These are phyloP conservation scores for Fusarium sp. DNA, from an alignment of 2,329 filamentous ascomycete species.

Conservation along the genomic window DNA sequence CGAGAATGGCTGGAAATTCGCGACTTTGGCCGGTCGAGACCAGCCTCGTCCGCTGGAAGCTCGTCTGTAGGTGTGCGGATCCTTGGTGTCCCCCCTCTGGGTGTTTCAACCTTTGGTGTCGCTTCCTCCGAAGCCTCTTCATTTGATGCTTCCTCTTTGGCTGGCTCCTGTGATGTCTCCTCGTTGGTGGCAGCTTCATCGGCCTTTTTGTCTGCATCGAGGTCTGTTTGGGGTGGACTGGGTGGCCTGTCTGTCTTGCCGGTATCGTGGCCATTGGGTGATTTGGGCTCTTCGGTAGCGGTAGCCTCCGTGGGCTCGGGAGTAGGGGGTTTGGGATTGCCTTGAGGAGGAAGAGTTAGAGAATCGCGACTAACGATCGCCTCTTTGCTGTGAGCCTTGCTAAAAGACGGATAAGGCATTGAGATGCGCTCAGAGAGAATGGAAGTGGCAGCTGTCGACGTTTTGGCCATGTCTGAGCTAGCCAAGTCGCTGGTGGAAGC, in stretches of 20 bases:
- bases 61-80: constrained; percentile 38
- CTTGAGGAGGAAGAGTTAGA: constrained; percentile 50
- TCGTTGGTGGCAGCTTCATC: constrained; percentile 42
- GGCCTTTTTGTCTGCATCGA: constrained; percentile 58
- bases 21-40: constrained; percentile 54
- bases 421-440: constrained; percentile 57
- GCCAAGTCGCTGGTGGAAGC: constrained; percentile 62
- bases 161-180: constrained; percentile 48
- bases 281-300: constrained; percentile 21
- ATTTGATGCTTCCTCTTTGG: constrained; percentile 44
- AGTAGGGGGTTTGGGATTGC: constrained; percentile 67
- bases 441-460: constrained; percentile 50
- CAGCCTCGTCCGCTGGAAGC: constrained; percentile 44
- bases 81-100: constrained; percentile 16
- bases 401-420: constrained; percentile 83
- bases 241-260: constrained; percentile 64
- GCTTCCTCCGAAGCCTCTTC: constrained; percentile 45
- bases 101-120: constrained; percentile 24
- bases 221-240: constrained; percentile 71
- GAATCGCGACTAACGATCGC: constrained; percentile 73
- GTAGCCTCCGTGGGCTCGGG: constrained; percentile 72
- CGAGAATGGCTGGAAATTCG: constrained; percentile 58
- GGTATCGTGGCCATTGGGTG: constrained; percentile 38
- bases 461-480: constrained; percentile 56
- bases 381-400: constrained; percentile 93